Base-by-base conservation (phyloP, 2,329 filamentous ascomycete species). In the Didymella lethalis region DNA sequence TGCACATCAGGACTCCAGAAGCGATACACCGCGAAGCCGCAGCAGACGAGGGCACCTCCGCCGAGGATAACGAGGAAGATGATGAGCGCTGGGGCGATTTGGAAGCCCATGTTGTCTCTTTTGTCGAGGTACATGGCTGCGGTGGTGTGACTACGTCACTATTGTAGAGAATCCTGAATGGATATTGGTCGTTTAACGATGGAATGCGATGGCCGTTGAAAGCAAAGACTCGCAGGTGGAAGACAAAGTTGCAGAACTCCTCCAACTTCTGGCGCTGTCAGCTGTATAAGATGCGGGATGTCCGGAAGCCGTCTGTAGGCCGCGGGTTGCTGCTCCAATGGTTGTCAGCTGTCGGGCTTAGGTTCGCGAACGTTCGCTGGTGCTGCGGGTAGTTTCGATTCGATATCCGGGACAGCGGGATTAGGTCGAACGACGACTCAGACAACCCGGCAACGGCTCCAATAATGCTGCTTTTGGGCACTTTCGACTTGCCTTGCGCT, bases 61-160 rank as follows among this genome's bases (percentile, higher is more conserved):
- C 68, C 71, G 8, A 75, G 62, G 46, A 75, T 73, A 48, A 68
- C 64, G 7, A 75, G 64, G 48, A 75, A 62, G 40, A 75, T 67
- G 59, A 75, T 72, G 12, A 68, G 56, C 12, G 58, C 36, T 5
- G 70, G 71, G 31, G 64, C 63, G 20, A 75, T 61, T 1, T 64
- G 45, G 57, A 68, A 74, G 31, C 64, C 72, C 64, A 68, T 70
- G 54, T 72, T 70, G 53, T 68, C 64, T 62, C 68, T 62, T 49
- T 68, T 69, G 10, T 62, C 48, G 23, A 70, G 44, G 20, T 62
- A 53, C 62, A 65, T 66, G 34, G 29, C 36, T 46, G 54, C 25
- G 25, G 36, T 48, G 36, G 43, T 48, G 36, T 56, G 43, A 47
- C 47, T 14, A 28, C 20, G 41, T 41, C 28, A 46, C 46, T 47